A percentile compares a stretch with the other conserved stretches of the same genome.
Conservation (phyloP, 768 basidiomycete species). For the Podaxis sp. region DNA sequence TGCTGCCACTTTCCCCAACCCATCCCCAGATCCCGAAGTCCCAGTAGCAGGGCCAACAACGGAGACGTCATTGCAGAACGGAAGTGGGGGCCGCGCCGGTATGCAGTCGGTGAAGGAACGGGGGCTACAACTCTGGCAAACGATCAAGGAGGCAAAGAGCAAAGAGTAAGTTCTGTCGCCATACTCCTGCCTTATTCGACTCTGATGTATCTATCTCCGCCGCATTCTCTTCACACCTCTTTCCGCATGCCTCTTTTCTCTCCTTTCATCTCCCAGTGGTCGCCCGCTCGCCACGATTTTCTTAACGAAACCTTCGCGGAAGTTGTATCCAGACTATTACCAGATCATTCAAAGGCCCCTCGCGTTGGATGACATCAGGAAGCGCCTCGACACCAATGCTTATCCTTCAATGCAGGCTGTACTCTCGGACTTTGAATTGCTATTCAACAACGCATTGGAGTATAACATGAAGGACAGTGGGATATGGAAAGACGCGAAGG, state of each 20-base stretch:
- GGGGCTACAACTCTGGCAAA: constrained; percentile 73
- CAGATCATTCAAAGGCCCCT: constrained; percentile 76
- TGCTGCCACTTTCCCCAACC: constrained; percentile 27
- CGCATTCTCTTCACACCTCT: constrained; percentile 23
- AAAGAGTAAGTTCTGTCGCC: constrained; percentile 77
- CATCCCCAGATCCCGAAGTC: constrained; percentile 42
- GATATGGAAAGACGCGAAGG: constrained; percentile 83
- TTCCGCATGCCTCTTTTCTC: constrained; percentile 12
- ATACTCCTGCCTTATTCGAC: constrained; percentile 44
- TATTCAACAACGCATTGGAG: constrained; percentile 78
- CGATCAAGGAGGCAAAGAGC: constrained; percentile 78
- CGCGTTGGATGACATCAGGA: constrained; percentile 87
- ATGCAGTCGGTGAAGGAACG: constrained; percentile 57
- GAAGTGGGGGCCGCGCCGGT: constrained; percentile 24
- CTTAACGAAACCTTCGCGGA: constrained; percentile 67
- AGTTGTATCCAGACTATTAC: constrained; percentile 87
- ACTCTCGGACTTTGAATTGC: constrained; percentile 70
- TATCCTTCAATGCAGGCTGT: constrained; percentile 70
- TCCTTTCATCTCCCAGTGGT: constrained; percentile 47
- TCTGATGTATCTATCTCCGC: constrained; percentile 16
- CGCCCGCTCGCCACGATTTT: constrained; percentile 64
- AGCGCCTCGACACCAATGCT: constrained; percentile 56
- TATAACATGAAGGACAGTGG: constrained; percentile 80
- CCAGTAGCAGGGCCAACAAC: constrained; percentile 33
- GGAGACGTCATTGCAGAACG: constrained; percentile 19